These are phyloP conservation scores for Colletotrichum brevisporum DNA, from an alignment of 2,329 filamentous ascomycete genomes.

Conservation along the genomic window DNA sequence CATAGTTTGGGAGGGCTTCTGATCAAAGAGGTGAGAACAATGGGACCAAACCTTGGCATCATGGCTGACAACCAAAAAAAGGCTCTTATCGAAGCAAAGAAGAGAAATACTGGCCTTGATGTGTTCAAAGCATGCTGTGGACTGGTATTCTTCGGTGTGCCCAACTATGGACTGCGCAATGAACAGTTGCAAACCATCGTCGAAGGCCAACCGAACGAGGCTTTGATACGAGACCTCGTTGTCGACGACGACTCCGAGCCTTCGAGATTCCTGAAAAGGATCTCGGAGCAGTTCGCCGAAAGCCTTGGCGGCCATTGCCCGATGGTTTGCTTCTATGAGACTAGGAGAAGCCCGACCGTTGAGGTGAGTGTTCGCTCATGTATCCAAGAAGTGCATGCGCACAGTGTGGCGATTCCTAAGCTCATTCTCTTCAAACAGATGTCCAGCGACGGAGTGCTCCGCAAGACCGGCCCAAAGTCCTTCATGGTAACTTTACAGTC, in stretches of 20 bases:
- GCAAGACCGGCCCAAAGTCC: slow-evolving; percentile 38
- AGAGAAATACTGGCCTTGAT: slow-evolving; percentile 17
- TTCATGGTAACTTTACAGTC: slow-evolving; percentile 47
- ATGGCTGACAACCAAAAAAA: not conserved
- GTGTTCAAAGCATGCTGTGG: slow-evolving; percentile 43
- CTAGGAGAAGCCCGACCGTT: slow-evolving; percentile 40
- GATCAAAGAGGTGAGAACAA: slow-evolving; percentile 45
- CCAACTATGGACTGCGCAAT: slow-evolving; percentile 46
- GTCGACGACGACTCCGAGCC: slow-evolving; percentile 43
- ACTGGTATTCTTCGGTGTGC: slow-evolving; percentile 48
- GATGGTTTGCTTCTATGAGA: slow-evolving; percentile 43
- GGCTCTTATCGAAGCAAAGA: slow-evolving; percentile 41
- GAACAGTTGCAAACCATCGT: slow-evolving; percentile 43
- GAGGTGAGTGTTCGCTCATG: slow-evolving; percentile 28
- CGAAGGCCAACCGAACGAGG: slow-evolving; percentile 44
- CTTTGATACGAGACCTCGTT: slow-evolving; percentile 42
- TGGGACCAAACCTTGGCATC: too few relatives aligned
- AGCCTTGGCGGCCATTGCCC: slow-evolving; percentile 40
- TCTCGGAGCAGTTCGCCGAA: slow-evolving; percentile 42
- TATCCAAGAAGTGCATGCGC: too few relatives aligned
- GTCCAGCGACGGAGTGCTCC: slow-evolving; percentile 9
- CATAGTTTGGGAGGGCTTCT: slow-evolving; percentile 48
- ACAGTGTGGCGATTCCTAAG: too few relatives aligned
- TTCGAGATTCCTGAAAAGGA: slow-evolving; percentile 42
- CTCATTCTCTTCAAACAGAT: too few relatives aligned